These are phyloP conservation scores for Corchorus olitorius DNA, from an alignment of 345 rosid genomes.

Conservation along the genomic window DNA sequence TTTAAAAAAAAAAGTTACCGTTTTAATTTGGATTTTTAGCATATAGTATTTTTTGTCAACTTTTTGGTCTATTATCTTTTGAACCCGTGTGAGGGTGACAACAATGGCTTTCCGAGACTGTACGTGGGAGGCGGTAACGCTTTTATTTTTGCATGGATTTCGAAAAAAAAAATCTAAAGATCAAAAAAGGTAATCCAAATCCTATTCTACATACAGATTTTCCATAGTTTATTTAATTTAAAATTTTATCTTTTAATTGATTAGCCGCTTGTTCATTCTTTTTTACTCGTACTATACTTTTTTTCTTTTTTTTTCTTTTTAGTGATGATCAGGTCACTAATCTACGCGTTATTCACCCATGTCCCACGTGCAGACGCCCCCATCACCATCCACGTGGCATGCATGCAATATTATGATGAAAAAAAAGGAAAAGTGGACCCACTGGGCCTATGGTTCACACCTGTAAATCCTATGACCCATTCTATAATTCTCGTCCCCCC, in stretches of 20 bases:
- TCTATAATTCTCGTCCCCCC: neutral
- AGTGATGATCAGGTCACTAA: neutral
- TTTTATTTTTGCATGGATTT: slow-evolving; percentile 35
- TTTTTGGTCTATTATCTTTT: slow-evolving; percentile 25
- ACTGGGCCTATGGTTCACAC: slow-evolving; percentile 31
- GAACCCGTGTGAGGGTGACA: neutral
- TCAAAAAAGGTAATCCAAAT: neutral
- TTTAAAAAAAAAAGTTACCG: no score
- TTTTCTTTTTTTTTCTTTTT: no score
- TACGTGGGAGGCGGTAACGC: slow-evolving; percentile 27
- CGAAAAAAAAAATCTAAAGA: neutral
- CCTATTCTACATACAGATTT: neutral
- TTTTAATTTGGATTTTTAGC: no score
- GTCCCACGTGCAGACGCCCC: slow-evolving; percentile 33
- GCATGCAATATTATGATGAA: slow-evolving; percentile 10
- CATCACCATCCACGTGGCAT: slow-evolving; percentile 35
- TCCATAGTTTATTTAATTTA: neutral
- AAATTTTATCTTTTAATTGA: neutral
- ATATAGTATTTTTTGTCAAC: slow-evolving; percentile 21
- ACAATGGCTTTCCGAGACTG: slow-evolving; percentile 16
- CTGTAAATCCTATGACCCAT: neutral
- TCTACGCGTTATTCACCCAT: slow-evolving; percentile 37
- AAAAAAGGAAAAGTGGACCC: slow-evolving; percentile 1
- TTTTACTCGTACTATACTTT: neutral
- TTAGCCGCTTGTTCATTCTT: slow-evolving; percentile 15